These are phyloP conservation scores for Senna tora DNA, from an alignment of 306 rosid species.

Conservation along the genomic window DNA sequence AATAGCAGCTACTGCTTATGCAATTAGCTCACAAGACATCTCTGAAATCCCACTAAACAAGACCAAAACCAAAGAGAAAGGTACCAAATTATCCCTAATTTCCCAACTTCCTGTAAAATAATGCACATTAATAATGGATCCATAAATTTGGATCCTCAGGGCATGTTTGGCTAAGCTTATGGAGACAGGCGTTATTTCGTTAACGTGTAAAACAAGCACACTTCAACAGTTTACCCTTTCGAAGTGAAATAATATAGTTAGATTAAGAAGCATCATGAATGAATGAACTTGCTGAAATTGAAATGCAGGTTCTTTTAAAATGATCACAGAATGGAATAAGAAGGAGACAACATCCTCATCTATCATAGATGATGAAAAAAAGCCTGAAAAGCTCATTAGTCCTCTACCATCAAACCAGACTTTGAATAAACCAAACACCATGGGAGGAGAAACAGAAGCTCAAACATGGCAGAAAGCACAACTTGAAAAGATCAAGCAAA, in stretches of 20 bases:
- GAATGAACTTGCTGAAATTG: constrained; percentile 22
- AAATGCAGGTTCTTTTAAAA: constrained; percentile 50
- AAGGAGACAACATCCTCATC: constrained; percentile 41
- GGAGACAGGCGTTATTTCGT: too few species aligned
- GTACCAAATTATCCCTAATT: constrained; percentile 36
- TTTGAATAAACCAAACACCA: neutral
- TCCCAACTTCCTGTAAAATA: constrained; percentile 50
- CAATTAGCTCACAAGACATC: constrained; percentile 50
- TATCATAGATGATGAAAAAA: constrained; percentile 5
- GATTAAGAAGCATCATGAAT: neutral
- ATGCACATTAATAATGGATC: too few species aligned
- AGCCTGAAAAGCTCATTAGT: constrained; percentile 32
- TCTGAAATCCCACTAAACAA: constrained; percentile 26
- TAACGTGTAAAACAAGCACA: too few species aligned
- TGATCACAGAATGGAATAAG: constrained; percentile 47
- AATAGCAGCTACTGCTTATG: constrained; percentile 77
- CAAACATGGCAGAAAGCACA: constrained; percentile 73
- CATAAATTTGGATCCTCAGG: too few species aligned
- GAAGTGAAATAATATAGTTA: neutral
- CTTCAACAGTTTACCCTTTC: too few species aligned
- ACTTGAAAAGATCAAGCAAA: constrained; percentile 53
- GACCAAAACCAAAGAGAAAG: constrained; percentile 50
- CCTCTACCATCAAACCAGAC: constrained; percentile 29
- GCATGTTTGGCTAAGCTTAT: too few species aligned
- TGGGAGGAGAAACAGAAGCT: constrained; percentile 42